Percentiles rank a stretch among this genome's conserved stretches.
Evolutionary conservation across 768 basidiomycete genomes (phyloP).

Genomic region (Lanmaoa pseudosensibilis): DNA sequence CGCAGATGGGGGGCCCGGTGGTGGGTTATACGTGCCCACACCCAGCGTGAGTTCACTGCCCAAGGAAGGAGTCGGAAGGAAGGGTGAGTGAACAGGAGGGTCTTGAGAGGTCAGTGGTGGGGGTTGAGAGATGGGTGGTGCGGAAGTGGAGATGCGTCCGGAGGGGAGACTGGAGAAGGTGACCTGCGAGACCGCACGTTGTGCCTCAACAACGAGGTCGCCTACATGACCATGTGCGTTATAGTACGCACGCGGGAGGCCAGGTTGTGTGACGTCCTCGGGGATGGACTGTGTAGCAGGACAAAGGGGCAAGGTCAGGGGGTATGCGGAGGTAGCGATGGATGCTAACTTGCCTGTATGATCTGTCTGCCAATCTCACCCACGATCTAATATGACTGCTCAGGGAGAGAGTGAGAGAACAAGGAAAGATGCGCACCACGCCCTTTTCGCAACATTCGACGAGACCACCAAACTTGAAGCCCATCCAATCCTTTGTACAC

Average conservation of each 20-base stretch:
- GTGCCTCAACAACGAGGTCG: slow-evolving; percentile 61
- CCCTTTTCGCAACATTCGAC: slow-evolving; percentile 85
- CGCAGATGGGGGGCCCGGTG: slow-evolving; percentile 12
- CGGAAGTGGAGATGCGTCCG: slow-evolving; percentile 3
- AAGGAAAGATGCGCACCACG: slow-evolving; percentile 34
- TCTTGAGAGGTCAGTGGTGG: slow-evolving; percentile 1
- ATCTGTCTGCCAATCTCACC: slow-evolving; percentile 51
- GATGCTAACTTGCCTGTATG: slow-evolving; percentile 35
- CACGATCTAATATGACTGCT: slow-evolving; percentile 37
- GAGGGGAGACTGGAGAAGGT: slow-evolving; percentile 43
- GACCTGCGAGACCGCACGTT: slow-evolving; percentile 54
- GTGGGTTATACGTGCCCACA: slow-evolving; percentile 5
- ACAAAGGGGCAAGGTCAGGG: slow-evolving; percentile 5
- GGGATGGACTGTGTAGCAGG: slow-evolving; percentile 63
- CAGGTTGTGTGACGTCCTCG: slow-evolving; percentile 77
- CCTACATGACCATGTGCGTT: slow-evolving; percentile 63
- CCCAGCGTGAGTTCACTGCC: slow-evolving; percentile 33
- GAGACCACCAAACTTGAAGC: slow-evolving; percentile 84
- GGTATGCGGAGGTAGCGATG: not conserved
- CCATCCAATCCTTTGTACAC: slow-evolving; percentile 68
- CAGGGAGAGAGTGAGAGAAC: not conserved
- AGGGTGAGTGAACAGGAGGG: slow-evolving; percentile 9
- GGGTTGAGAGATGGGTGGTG: slow-evolving; percentile 1
- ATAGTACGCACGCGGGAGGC: slow-evolving; percentile 73
- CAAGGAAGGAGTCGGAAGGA: slow-evolving; percentile 35